phyloP scores from a whole-genome alignment of 2,329 filamentous ascomycete species.

The Aspergillus texensis region DNA sequence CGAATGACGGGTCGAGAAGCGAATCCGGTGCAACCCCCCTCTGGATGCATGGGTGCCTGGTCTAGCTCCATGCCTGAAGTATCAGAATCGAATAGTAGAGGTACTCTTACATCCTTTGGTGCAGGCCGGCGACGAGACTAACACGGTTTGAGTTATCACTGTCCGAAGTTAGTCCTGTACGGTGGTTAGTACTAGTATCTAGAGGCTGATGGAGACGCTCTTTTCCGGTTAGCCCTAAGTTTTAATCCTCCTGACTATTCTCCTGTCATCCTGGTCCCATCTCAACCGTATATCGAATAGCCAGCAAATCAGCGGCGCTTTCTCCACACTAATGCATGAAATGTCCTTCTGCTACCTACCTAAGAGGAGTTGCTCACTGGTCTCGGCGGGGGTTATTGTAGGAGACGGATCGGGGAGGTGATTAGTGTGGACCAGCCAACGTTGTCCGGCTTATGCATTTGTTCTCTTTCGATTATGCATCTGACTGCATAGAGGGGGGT shows the following conservation, averaged over 20 bases:
- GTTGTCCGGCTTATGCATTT: not conserved
- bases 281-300: conserved; percentile 3
- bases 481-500: not conserved
- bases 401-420: not conserved
- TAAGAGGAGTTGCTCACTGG: not conserved
- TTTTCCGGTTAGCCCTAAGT: not conserved
- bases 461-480: not conserved
- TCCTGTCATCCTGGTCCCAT: conserved; percentile 1
- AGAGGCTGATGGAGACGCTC: not conserved
- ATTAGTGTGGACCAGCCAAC: not conserved
- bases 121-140: not conserved
- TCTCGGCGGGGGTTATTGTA: not conserved
- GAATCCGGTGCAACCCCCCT: not conserved
- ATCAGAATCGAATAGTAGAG: not conserved
- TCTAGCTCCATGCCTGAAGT: not conserved
- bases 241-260: not conserved
- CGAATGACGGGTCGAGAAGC: not conserved
- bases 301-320: conserved; percentile 11
- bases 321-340: conserved; percentile 23
- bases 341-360: conserved; percentile 7
- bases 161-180: not conserved
- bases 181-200: not conserved
- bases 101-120: not conserved
- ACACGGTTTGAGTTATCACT: not conserved
- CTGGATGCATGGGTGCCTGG: not conserved